Evolutionary conservation across 1,284 basidiomycete species (phyloP), one percentile per base, ranked within the genome.

Genomic region (Ustilago crameri): DNA sequence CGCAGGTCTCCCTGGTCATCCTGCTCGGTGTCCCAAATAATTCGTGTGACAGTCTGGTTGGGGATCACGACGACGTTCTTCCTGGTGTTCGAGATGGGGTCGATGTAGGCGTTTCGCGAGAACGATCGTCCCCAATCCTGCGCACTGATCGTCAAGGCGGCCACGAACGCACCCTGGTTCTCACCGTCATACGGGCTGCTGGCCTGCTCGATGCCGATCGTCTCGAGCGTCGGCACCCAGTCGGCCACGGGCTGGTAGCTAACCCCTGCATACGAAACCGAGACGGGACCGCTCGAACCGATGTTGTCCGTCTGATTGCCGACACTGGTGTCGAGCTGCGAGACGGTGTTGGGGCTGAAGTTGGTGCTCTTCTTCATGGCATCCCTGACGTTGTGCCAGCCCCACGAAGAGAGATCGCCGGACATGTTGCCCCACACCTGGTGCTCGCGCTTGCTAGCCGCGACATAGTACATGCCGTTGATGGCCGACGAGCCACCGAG

Each of bases 401-500:
- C 67, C 65, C 61, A 66, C n/a, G 44, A 61, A 44, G 52, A 70
- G 10, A 35, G 48, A 38, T 74, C 74, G 18, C 67, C 67, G 9
- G 65, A 63, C 10, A 77, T 56, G 22, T 63, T 42, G 9, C 61
- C 75, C 78, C 74, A 78, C 12, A 65, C 57, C 37, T 78, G 64
- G 30, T 72, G 65, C 35, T 78, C 74, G 37, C 44, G 50, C 50
- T 46, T 85, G 54, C 79, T 85, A 78, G 30, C 76, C 8, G 70
- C 66, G 15, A 78, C 76, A 24, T 78, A 76, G 65, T 78, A 78
- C 42, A 78, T 50, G 40, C 74, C 81, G 64, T 87, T 88, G 58
- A 87, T 85, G 12, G 84, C 83, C 7, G 85, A 85, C 0, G 83
- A 84, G 0, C 87, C 87, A 8, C 87, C 86, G 5, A 86, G 75